phyloP scores from a whole-genome alignment of 2,329 filamentous ascomycete species.

The Aspergillus bombycis region DNA sequence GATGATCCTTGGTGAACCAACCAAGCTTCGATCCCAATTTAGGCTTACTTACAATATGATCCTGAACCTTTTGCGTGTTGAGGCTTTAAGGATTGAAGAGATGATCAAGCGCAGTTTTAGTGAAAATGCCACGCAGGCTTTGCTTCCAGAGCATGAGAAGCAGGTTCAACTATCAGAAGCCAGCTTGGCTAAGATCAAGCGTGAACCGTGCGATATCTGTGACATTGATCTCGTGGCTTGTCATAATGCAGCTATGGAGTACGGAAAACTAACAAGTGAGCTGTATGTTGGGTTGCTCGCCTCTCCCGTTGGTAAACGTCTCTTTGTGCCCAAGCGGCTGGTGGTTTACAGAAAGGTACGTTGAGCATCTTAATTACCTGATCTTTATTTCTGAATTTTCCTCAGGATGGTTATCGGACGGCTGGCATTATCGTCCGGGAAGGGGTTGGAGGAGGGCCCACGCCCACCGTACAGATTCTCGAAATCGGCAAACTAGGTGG shows the following conservation, averaged over 20 bases:
- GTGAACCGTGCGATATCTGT: constrained; percentile 80
- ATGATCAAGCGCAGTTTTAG: constrained; percentile 99
- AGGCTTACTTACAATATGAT: constrained; percentile 99
- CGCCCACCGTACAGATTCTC: constrained; percentile 74
- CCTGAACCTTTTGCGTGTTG: constrained; percentile 88
- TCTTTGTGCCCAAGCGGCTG: constrained; percentile 75
- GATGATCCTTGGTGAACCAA: constrained; percentile 96
- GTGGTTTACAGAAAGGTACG: constrained; percentile 74
- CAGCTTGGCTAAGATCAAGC: constrained; percentile 85
- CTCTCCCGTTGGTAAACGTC: constrained; percentile 80
- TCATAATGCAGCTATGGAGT: constrained; percentile 80
- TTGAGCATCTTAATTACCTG: not conserved
- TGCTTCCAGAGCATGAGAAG: constrained; percentile 94
- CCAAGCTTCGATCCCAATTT: constrained; percentile 94
- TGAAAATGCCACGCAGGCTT: constrained; percentile 92
- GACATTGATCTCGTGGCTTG: constrained; percentile 78
- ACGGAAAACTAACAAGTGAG: constrained; percentile 76
- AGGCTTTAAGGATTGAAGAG: constrained; percentile 97
- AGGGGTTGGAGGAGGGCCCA: constrained; percentile 67
- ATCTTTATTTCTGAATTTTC: constrained; percentile 23
- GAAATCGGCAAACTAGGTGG: constrained; percentile 72
- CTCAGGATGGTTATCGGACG: constrained; percentile 75
- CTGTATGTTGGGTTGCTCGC: constrained; percentile 74
- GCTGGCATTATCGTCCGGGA: constrained; percentile 80
- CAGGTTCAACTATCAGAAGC: constrained; percentile 90